Evolutionary conservation across 2,329 filamentous ascomycete genomes (phyloP), one percentile per base, ranked within the genome.

Genomic region (Penicillium sp.): DNA sequence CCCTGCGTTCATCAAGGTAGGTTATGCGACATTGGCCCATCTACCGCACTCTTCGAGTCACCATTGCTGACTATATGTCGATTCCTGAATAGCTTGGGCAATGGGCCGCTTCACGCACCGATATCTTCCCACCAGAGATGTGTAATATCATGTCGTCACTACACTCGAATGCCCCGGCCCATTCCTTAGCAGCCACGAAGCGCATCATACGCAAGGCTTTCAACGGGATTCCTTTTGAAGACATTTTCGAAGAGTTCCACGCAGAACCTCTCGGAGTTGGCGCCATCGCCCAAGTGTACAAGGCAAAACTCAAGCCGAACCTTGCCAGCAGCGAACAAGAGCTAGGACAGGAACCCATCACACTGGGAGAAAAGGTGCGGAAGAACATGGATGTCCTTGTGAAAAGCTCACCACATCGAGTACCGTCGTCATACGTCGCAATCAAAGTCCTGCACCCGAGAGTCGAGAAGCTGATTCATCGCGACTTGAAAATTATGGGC

Each of bases 271-370:
- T 99, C 0, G 95, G 95, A 1, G 94, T 98, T 0, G 95, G 95
- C 11, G 95, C 95, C 33, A 98, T 99, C 68, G 95, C 95, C 0
- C 95, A 99, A 74, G 95, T 98, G 2, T 99, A 99, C 83, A 96
- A 92, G 73, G 95, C 95, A 0, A 97, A 92, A 74, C 78, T 99
- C 47, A 96, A 92, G 70, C 85, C 90, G 0, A 88, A 90, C 66
- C 79, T 98, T 54, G 87, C 90, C 1, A 84, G 86, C 0, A 84
- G 85, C 50, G 82, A 87, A 49, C 73, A 79, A 19, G 85, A 88
- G 53, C 73, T 87, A 1, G 70, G 76, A 0, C 78, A 83, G 0
- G 73, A 81, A 41, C 79, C 82, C 3, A 77, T 79, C 18, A 87
- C 86, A 37, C 73, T 96, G 13, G 83, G 86, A 10, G 82, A 87